Conservation (phyloP, 768 basidiomycete genomes). For the Boletus coccyginus region DNA sequence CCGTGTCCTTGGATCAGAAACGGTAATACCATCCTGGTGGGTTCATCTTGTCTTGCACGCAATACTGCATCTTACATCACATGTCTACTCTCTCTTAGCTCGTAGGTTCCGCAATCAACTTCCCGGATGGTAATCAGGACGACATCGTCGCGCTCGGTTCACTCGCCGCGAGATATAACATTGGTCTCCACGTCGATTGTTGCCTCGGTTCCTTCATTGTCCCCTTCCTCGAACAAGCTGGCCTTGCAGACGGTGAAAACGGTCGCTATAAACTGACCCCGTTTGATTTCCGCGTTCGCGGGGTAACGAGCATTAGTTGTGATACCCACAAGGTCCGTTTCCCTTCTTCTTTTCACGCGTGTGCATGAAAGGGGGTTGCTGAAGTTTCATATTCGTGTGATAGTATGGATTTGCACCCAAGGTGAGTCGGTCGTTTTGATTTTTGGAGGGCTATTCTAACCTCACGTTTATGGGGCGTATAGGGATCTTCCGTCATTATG, state of each 20-base stretch:
- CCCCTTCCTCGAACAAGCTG: conserved; percentile 83
- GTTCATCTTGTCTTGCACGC: neutral
- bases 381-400: neutral
- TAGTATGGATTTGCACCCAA: conserved; percentile 96
- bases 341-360: neutral
- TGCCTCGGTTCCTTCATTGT: conserved; percentile 93
- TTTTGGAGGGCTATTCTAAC: neutral
- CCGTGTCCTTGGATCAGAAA: conserved; percentile 48
- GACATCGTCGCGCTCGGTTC: conserved; percentile 76
- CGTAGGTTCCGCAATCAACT: conserved; percentile 84
- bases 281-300: conserved; percentile 89
- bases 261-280: conserved; percentile 56
- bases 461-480: neutral
- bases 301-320: conserved; percentile 93
- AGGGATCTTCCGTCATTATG: conserved; percentile 96
- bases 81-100: conserved; percentile 42
- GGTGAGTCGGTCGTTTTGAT: conserved; percentile 36
- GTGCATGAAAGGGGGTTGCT: neutral
- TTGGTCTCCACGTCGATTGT: conserved; percentile 93
- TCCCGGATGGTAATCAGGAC: conserved; percentile 84
- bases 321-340: conserved; percentile 84
- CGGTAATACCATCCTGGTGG: conserved; percentile 82
- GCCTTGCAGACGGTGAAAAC: conserved; percentile 57
- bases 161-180: conserved; percentile 69
- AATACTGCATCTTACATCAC: neutral